phyloP scores from a whole-genome alignment of 2,329 filamentous ascomycete species.

The Penicillium paneum region DNA sequence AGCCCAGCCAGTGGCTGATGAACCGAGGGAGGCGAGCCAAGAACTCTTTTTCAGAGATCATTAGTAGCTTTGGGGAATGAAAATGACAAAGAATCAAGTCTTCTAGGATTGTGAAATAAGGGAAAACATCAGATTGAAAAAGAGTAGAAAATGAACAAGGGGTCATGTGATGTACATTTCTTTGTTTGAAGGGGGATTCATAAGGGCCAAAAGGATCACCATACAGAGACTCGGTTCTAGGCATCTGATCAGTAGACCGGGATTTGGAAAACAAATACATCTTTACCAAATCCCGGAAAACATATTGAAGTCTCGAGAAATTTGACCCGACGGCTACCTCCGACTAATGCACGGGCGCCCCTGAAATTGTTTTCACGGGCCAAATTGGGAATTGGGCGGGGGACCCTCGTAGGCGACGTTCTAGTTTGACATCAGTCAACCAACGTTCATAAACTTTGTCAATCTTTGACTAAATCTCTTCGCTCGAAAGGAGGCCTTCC shows the following conservation, averaged over 20 bases:
- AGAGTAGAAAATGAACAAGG: not conserved
- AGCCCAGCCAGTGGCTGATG: conserved; percentile 29
- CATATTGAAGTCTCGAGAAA: not conserved
- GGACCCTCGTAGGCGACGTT: too few species aligned
- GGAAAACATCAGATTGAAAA: not conserved
- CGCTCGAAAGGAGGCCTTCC: not conserved
- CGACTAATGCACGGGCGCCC: not conserved
- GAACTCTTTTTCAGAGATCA: conserved; percentile 26
- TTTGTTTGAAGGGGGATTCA: not conserved
- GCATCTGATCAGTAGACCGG: not conserved
- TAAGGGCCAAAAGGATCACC: not conserved
- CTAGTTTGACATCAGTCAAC: not conserved
- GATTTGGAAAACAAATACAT: not conserved
- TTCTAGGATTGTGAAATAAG: not conserved
- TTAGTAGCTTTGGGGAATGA: not conserved
- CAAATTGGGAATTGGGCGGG: not conserved
- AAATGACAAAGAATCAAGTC: not conserved
- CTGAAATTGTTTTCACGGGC: not conserved
- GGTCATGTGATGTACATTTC: not conserved
- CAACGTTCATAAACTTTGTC: too few species aligned
- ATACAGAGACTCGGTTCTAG: not conserved
- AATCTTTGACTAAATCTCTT: not conserved
- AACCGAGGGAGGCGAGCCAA: conserved; percentile 16
- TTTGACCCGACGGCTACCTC: not conserved
- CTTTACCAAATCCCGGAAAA: not conserved